Evolutionary conservation across 192 early-diverging fungal species (phyloP), one percentile per base, ranked within the genome.

Genomic region (Pecoramyces ruminantium): DNA sequence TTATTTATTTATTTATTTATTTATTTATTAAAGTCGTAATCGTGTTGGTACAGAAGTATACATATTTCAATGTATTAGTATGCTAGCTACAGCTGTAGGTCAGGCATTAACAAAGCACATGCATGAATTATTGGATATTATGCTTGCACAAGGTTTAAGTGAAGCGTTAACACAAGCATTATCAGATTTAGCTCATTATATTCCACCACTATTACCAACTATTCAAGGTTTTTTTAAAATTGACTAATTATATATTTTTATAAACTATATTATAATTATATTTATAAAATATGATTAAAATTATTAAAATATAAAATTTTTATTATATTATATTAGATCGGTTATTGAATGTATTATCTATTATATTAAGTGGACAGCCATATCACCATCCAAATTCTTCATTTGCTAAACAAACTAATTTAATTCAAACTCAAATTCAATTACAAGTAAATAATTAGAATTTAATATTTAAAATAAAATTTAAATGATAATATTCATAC

Each of bases 111-210:
- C 93, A 0, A 94, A 93, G 80, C 90, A 96, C 83, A 89, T 97
- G 89, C 92, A 94, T 79, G 94, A 94, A 29, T 83, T 98, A 25
- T 82, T 98, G 77, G 95, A 97, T 80, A 86, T 94, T 79, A 97
- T 99, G 94, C 97, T 99, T 82, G 89, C 92, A 4, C 89, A 91
- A 25, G 96, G 96, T 28, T 86, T 98, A 39, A 95, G 89, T 81
- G 91, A 94, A 78, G 87, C 92, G 34, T 85, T 99, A 78, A 90
- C 92, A n/a, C 87, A 92, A 78, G 93, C 96, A 16, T 86, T 99
- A 81, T 87, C 88, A 21, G 90, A 96, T 67, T 85, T 99, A 38
- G 92, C 93, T 80, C 88, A 86, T 78, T 88, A 93, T 86, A 97
- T 97, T 82, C 91, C 92, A 80, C 93, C 94, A 30, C 85, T 99